Base-by-base conservation (phyloP, 129 eudicot species). In the Chrysanthemum seticuspe region DNA sequence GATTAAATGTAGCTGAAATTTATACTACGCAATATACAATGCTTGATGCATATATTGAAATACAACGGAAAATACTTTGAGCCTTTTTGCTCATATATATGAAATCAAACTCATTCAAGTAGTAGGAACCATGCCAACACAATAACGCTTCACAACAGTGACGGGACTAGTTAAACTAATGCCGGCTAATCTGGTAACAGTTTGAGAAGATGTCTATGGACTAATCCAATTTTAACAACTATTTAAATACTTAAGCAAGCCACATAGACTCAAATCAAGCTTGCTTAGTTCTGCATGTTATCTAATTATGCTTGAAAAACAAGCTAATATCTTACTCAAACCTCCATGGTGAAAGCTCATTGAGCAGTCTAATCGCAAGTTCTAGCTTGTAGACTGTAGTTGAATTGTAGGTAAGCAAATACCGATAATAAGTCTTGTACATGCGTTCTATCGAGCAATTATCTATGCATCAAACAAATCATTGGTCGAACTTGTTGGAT, bases 391-490 rank as follows among this genome's bases (percentile, higher is more conserved):
- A 40, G 10, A 0, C 47, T 40, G 1, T 40, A 40, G 47, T 40
- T 40, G 47, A 6, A 40, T 40, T 40, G 10, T 0, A 40, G 2
- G 47, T 40, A 40, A 40, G 10, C 47, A 53, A 53, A 53, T 16
- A 14, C 18, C 8, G 19, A 53, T 23, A 58, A 60, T n/a, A 16
- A 57, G 4, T 16, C 1, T 11, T 6, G 12, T 10, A 21, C 8
- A 52, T n/a, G 12, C 19, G 14, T 50, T 74, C 66, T 62, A 80
- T 68, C 76, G 71, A 9, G 47, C 61, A 51, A 3, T 13, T 23
- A 80, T 15, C 59, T 74, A 31, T 1, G 79, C 68, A 47, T 74
- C 25, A 21, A 71, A 74, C 25, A 74, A 16, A 27, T 53, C 54
- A 50, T 61, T 68, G 15, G 49, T 40, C 10, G 83, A 69, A 51